Conservation (phyloP, 805 yeast genomes). For the Zygosaccharomyces bisporus region DNA sequence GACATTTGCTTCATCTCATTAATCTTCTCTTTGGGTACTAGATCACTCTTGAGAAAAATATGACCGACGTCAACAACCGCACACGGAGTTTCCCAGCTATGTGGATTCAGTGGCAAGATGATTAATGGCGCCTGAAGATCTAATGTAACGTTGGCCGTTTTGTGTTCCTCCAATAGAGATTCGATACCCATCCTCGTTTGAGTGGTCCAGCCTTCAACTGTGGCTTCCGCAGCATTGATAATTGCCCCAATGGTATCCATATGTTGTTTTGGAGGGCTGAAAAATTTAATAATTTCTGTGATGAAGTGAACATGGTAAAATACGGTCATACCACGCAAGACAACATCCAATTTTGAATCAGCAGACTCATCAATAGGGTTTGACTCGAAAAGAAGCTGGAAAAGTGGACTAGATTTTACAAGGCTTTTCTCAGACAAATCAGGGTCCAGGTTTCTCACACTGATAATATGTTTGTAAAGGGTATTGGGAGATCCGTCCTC, state of each 20-base stretch:
- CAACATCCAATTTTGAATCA: slow-evolving; percentile 70
- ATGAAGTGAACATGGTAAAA: slow-evolving; percentile 83
- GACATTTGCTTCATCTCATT: slow-evolving; percentile 64
- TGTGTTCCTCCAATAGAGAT: slow-evolving; percentile 91
- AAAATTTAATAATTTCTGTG: slow-evolving; percentile 69
- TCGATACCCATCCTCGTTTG: slow-evolving; percentile 91
- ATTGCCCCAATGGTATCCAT: slow-evolving; percentile 85
- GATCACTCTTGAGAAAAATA: slow-evolving; percentile 74
- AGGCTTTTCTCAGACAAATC: slow-evolving; percentile 33
- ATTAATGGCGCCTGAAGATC: slow-evolving; percentile 94
- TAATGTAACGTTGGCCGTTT: slow-evolving; percentile 76
- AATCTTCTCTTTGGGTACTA: slow-evolving; percentile 65
- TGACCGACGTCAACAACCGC: slow-evolving; percentile 95
- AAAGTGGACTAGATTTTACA: slow-evolving; percentile 56
- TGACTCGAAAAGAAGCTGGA: slow-evolving; percentile 74
- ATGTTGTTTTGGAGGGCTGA: slow-evolving; percentile 82
- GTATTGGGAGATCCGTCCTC: slow-evolving; percentile 82
- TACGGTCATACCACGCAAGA: slow-evolving; percentile 80
- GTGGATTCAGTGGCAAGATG: slow-evolving; percentile 78
- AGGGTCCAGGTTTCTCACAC: slow-evolving; percentile 62
- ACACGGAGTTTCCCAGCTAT: slow-evolving; percentile 79
- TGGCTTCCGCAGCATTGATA: slow-evolving; percentile 91
- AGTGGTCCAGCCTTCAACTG: slow-evolving; percentile 83
- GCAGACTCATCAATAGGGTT: slow-evolving; percentile 84
- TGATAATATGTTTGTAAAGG: slow-evolving; percentile 81